These are phyloP conservation scores for Saccharomycopsis fodiens DNA, from an alignment of 805 yeast genomes.

Conservation along the genomic window DNA sequence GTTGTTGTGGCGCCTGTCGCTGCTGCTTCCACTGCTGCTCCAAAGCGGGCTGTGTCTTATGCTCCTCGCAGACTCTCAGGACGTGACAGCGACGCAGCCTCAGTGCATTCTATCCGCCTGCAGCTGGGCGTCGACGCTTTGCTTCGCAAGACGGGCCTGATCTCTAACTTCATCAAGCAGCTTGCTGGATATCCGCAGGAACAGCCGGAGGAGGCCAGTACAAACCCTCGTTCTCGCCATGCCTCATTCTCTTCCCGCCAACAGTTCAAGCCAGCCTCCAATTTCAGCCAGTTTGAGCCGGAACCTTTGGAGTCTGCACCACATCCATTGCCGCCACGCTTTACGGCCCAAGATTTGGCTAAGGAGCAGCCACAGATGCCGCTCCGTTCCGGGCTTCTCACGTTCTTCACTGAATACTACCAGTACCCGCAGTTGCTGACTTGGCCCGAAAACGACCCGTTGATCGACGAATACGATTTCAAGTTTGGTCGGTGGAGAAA, in stretches of 20 bases:
- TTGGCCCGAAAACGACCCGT: constrained; percentile 17
- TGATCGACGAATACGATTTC: constrained; percentile 18
- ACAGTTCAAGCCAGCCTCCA: constrained; percentile 12
- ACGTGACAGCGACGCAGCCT: neutral
- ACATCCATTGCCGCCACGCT: constrained; percentile 22
- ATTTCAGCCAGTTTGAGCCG: constrained; percentile 3
- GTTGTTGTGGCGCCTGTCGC: neutral
- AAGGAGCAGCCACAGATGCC: constrained; percentile 41
- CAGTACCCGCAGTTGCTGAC: constrained; percentile 72
- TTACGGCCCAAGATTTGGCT: constrained; percentile 24
- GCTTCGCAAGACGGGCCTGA: constrained; percentile 8
- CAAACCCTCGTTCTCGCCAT: no score
- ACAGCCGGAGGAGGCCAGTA: neutral
- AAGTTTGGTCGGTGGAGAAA: constrained; percentile 57
- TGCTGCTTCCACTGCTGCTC: neutral
- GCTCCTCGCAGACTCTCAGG: neutral
- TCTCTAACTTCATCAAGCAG: constrained; percentile 13
- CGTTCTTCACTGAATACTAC: constrained; percentile 79
- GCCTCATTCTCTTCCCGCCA: constrained; percentile 3
- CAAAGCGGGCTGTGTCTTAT: neutral
- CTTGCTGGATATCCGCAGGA: constrained; percentile 9
- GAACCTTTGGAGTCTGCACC: constrained; percentile 12
- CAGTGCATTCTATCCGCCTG: neutral
- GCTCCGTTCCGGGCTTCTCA: constrained; percentile 55
- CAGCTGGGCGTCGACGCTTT: neutral